A percentile compares a stretch with the other conserved stretches of the same genome.
These are phyloP conservation scores for Lactarius indigo DNA, from an alignment of 768 basidiomycete species.

Conservation along the genomic window DNA sequence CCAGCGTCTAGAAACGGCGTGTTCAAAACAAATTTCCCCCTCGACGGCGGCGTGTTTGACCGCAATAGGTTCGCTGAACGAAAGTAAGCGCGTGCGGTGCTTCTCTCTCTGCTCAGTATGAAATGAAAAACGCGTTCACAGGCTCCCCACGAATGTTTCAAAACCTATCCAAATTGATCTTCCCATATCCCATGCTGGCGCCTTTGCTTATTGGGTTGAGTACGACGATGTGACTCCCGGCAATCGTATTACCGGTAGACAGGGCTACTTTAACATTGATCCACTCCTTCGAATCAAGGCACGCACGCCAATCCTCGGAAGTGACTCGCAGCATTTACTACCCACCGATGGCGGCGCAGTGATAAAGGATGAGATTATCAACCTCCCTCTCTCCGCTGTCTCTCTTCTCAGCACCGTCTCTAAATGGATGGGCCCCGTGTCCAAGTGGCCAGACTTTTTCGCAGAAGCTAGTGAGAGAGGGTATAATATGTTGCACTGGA, in stretches of 20 bases:
- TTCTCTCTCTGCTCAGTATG: conserved; percentile 1
- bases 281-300: conserved; percentile 76
- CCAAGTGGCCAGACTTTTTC: conserved; percentile 76
- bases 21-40: conserved; percentile 94
- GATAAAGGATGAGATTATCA: conserved; percentile 49
- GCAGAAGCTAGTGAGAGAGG: conserved; percentile 82
- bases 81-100: conserved; percentile 49
- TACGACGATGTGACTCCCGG: conserved; percentile 64
- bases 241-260: conserved; percentile 71
- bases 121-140: conserved; percentile 31
- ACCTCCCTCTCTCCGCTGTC: conserved; percentile 84
- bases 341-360: conserved; percentile 49
- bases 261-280: conserved; percentile 96
- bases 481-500: conserved; percentile 98
- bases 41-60: conserved; percentile 85
- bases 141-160: conserved; percentile 80
- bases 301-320: conserved; percentile 69
- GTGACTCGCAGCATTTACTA: conserved; percentile 48
- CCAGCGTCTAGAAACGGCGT: conserved; percentile 86
- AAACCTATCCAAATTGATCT: conserved; percentile 93
- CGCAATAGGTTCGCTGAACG: conserved; percentile 72
- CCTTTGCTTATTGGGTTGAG: conserved; percentile 94
- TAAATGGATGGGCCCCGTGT: conserved; percentile 94
- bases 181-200: conserved; percentile 94
- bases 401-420: conserved; percentile 88